phyloP scores from a whole-genome alignment of 768 basidiomycete genomes.

The Lactifluus rugatus region DNA sequence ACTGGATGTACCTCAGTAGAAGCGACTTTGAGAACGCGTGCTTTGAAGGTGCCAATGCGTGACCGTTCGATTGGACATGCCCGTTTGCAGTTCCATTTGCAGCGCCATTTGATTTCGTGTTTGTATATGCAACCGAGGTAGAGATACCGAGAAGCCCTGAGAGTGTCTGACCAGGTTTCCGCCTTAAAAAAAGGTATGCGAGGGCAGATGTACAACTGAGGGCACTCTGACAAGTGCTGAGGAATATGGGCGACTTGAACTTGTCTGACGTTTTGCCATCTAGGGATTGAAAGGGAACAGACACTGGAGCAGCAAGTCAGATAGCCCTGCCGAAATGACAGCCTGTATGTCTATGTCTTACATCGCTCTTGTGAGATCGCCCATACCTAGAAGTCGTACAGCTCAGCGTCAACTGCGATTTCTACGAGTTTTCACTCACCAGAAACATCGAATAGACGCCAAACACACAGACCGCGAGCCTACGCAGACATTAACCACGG shows the following conservation, averaged over 20 bases:
- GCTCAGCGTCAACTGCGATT: background rate
- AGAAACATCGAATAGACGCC: constrained; percentile 21
- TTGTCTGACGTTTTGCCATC: constrained; percentile 54
- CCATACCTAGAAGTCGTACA: constrained; percentile 51
- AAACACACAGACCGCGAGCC: constrained; percentile 18
- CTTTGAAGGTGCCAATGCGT: constrained; percentile 26
- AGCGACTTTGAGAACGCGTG: constrained; percentile 34
- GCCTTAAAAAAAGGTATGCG: constrained; percentile 59
- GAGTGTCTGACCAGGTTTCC: constrained; percentile 44
- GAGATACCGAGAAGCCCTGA: constrained; percentile 54
- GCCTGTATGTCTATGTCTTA: constrained; percentile 32
- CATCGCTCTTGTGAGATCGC: constrained; percentile 91
- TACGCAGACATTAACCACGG: background rate
- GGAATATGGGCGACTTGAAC: constrained; percentile 78
- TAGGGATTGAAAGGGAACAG: constrained; percentile 70
- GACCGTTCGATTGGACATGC: constrained; percentile 19
- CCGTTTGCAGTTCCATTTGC: constrained; percentile 34
- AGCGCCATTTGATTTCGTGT: constrained; percentile 21
- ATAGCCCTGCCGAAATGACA: background rate
- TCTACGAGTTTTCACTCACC: constrained; percentile 4
- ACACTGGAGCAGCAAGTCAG: constrained; percentile 40
- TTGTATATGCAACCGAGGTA: constrained; percentile 20
- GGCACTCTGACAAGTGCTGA: constrained; percentile 77
- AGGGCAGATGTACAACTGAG: constrained; percentile 70
- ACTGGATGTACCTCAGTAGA: constrained; percentile 71